Base-by-base conservation (phyloP, 768 basidiomycete species). In the Tricholoma saponaceum region DNA sequence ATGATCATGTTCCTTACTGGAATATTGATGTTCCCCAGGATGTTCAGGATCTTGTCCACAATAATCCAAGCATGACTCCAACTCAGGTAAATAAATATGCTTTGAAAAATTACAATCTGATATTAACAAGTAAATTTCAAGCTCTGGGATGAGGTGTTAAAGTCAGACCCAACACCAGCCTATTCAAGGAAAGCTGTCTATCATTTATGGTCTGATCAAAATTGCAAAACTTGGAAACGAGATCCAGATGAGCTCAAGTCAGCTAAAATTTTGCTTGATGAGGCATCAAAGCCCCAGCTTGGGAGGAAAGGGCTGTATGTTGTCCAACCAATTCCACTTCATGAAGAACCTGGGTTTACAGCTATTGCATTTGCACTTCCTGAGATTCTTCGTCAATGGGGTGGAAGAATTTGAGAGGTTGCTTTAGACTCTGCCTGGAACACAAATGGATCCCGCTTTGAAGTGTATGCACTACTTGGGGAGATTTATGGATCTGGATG, bases 171-270 rank as follows among this genome's bases (percentile, higher is more conserved):
- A n/a, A n/a, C 43, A 35, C 53, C 52, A 54, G 13, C 52, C 13
- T 64, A 60, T 47, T 58, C 58, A 1, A 32, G 55, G 32, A 60
- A 61, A 51, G 35, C 57, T 1, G 58, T 72, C 2, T 69, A 71
- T 51, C 25, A 60, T 1, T 52, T 64, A 14, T 71, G 69, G 69
- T 32, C 56, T 3, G 43, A 62, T 6, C 26, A 50, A 12, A 57
- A 57, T 4, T 54, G 59, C 2, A 26, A 56, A 49, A 28, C 66
- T 12, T 73, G 67, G 68, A 66, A 64, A 18, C 61, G 54, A 5
- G 62, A 70, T 57, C 23, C 49, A 0, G 63, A 73, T 56, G 55
- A 72, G 49, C 47, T 74, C 10, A 66, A 64, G 58, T 72, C 69
- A 1, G 67, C 69, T 43, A 39, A 39, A 39, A 39, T 39, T 3